A percentile compares a stretch with the other conserved stretches of the same genome.
Conservation (phyloP, 176 grass and related monocot genomes). For the Calamus simplicifolius region DNA sequence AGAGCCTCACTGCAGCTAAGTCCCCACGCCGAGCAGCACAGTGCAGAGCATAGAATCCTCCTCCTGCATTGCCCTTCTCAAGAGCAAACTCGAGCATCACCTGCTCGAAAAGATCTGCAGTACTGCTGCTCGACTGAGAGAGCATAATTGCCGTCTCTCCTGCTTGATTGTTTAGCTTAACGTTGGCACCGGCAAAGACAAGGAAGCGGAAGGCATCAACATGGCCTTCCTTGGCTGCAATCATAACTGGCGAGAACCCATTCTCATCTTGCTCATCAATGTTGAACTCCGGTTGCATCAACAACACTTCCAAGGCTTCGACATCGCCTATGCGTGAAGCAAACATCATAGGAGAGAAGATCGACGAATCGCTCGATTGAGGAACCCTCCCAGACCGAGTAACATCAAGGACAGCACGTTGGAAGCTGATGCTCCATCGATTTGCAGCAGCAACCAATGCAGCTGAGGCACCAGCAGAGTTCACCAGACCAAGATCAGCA, state of each 20-base stretch:
- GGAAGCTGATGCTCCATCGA: constrained; percentile 45
- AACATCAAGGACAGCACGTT: constrained; percentile 27
- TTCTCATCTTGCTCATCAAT: constrained; percentile 56
- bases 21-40: constrained; percentile 66
- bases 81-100: constrained; percentile 87
- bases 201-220: constrained; percentile 65
- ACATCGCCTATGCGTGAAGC: constrained; percentile 38
- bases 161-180: constrained; percentile 41
- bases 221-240: constrained; percentile 54
- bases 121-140: constrained; percentile 60
- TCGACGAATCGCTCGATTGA: constrained; percentile 38
- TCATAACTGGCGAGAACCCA: constrained; percentile 57
- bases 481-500: constrained; percentile 62
- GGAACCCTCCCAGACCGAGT: constrained; percentile 50
- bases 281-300: constrained; percentile 38
- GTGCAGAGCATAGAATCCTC: constrained; percentile 74
- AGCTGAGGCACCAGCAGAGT: constrained; percentile 37
- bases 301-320: constrained; percentile 38
- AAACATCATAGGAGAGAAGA: constrained; percentile 77
- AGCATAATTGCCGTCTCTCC: constrained; percentile 50
- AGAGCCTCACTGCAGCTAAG: constrained; percentile 38
- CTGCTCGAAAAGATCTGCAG: constrained; percentile 83
- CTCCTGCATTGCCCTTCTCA: constrained; percentile 68
- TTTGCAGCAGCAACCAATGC: constrained; percentile 28
- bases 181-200: constrained; percentile 65